Evolutionary conservation across 1,284 basidiomycete genomes (phyloP).

Genomic region (Termitomyces sp.): DNA sequence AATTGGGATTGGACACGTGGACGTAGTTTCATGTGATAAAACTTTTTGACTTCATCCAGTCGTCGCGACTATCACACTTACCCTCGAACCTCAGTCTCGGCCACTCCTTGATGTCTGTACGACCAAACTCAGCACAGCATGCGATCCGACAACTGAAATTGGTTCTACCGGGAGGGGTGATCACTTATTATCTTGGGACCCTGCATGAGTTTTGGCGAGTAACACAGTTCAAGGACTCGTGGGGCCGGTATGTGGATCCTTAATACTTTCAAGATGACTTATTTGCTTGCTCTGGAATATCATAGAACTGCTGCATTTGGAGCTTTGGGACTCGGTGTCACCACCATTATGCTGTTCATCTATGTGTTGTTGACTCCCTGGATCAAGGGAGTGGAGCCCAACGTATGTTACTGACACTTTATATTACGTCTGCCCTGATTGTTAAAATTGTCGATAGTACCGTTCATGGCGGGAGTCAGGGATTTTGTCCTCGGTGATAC

Average conservation of each 20-base stretch:
- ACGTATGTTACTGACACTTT: constrained; percentile 41
- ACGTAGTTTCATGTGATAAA: constrained; percentile 13
- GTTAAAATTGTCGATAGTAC: constrained; percentile 39
- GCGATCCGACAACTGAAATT: constrained; percentile 66
- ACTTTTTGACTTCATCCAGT: not conserved
- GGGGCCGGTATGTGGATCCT: constrained; percentile 43
- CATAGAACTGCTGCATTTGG: constrained; percentile 45
- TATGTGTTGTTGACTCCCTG: constrained; percentile 64
- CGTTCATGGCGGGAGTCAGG: constrained; percentile 59
- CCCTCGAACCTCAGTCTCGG: not conserved
- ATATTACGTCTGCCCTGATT: constrained; percentile 1
- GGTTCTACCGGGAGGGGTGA: constrained; percentile 56
- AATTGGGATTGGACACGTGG: constrained; percentile 1
- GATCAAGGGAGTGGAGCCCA: constrained; percentile 57
- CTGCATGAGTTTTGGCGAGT: constrained; percentile 42
- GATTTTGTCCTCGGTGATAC: constrained; percentile 53
- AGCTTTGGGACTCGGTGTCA: constrained; percentile 45
- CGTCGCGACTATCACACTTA: not conserved
- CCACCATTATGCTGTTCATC: constrained; percentile 64
- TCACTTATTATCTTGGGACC: constrained; percentile 59
- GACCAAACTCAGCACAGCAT: constrained; percentile 30
- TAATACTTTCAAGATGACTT: not conserved
- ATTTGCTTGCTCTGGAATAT: constrained; percentile 2
- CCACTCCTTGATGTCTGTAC: constrained; percentile 14
- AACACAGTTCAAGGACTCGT: constrained; percentile 33